Evolutionary conservation across 192 early-diverging fungal species (phyloP), one percentile per base, ranked within the genome.

Genomic region (Backusella parvicylindrica): DNA sequence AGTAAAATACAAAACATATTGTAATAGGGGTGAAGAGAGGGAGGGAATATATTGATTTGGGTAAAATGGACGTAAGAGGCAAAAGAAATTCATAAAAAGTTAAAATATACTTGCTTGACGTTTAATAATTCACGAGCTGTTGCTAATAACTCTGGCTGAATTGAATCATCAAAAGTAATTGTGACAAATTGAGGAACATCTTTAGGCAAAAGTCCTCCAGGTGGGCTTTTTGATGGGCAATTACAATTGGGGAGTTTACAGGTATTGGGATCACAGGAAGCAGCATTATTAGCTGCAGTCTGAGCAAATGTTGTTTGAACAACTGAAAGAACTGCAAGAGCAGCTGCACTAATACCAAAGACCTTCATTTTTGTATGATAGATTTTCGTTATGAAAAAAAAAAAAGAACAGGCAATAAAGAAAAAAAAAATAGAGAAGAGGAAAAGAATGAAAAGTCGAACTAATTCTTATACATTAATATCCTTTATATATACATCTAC

Each of bases 91-190:
- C 7, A 12, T 38, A 37, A 40, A 65, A 18, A 49, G 26, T 1
- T 5, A 37, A 70, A 37, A 37, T 0, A 63, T 49, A 76, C 78
- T 79, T 83, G 75, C 81, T 83, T 79, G 74, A 79, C 77, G 21
- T 75, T 74, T 28, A 83, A 68, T 40, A 83, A 36, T 12, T 83
- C 71, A 23, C 69, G 30, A 47, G 77, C 81, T n/a, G 81, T 83
- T 35, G 67, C 40, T n/a, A 79, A 64, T 11, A 83, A 49, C 15
- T 67, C 50, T 5, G 69, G 56, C 36, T 89, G 86, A 72, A 92
- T 50, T 6, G 90, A 83, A 78, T 92, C 91, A 66, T 92, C 91
- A 79, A 86, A 91, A 15, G 91, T 90, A 38, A 90, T 72, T 6
- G 82, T 82, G 63, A 88, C 78, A 77, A 90, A 90, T 69, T 90